Conservation (phyloP, 345 rosid genomes). For the Boechera stricta region DNA sequence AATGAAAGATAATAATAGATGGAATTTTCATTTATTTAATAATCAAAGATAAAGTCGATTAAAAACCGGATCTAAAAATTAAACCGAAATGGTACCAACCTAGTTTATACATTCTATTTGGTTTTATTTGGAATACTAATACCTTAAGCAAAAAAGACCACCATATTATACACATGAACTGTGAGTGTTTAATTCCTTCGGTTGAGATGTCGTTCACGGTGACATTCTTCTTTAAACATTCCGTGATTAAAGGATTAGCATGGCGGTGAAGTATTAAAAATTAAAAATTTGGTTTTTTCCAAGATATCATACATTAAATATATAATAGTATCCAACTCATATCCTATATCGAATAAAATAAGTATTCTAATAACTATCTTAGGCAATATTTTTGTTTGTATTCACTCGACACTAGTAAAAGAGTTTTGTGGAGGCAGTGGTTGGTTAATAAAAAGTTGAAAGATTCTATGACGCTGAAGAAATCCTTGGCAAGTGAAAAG, state of each 20-base stretch:
- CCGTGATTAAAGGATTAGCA: constrained; percentile 26
- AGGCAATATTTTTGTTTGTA: background rate
- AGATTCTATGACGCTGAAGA: constrained; percentile 41
- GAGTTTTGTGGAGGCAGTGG: constrained; percentile 31
- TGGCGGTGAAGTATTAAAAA: constrained; percentile 19
- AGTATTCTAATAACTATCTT: background rate
- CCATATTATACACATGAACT: background rate
- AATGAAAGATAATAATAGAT: background rate
- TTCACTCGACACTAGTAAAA: constrained; percentile 11
- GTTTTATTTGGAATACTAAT: background rate
- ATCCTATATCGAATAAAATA: background rate
- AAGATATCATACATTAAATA: background rate
- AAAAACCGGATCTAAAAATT: background rate
- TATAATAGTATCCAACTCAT: background rate
- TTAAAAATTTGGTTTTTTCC: background rate
- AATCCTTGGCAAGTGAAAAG: constrained; percentile 42
- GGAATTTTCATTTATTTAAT: background rate
- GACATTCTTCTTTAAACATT: constrained; percentile 6
- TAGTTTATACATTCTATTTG: background rate
- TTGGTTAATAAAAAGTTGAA: constrained; percentile 38
- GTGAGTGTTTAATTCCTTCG: constrained; percentile 11
- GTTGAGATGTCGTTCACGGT: constrained; percentile 22
- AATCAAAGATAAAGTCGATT: background rate
- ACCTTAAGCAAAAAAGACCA: background rate
- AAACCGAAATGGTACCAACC: background rate